A percentile compares a stretch with the other conserved stretches of the same genome.
These are phyloP conservation scores for Besnoitia besnoiti DNA, from an alignment of 169 alveolate genomes.

Conservation along the genomic window DNA sequence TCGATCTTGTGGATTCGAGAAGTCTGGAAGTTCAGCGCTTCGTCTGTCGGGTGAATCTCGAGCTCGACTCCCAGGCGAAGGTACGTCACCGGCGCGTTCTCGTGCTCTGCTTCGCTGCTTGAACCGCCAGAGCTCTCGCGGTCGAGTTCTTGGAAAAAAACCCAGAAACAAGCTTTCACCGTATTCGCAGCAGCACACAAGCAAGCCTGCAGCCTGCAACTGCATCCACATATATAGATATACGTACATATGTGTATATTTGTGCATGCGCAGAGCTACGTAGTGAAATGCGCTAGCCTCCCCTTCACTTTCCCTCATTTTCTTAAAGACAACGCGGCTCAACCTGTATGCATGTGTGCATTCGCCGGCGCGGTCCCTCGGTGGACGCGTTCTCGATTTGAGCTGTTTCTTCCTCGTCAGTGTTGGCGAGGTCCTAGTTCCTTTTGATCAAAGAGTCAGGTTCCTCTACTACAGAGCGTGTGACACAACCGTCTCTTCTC, in stretches of 20 bases:
- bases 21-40: slow-evolving; percentile 69
- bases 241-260: not conserved
- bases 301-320: no score
- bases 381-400: no score
- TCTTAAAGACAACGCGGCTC: no score
- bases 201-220: not conserved
- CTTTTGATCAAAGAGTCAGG: no score
- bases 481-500: no score
- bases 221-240: not conserved
- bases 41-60: slow-evolving; percentile 66
- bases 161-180: not conserved
- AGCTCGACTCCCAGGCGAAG: slow-evolving; percentile 71
- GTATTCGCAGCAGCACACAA: not conserved
- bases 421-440: no score
- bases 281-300: no score
- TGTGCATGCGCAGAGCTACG: not conserved
- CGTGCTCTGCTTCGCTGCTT: not conserved
- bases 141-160: not conserved
- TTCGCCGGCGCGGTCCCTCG: no score
- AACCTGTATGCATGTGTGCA: no score
- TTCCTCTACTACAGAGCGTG: no score
- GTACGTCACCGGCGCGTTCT: not conserved
- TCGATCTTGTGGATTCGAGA: slow-evolving; percentile 78
- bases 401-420: no score
- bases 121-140: not conserved